Evolutionary conservation across 2,329 filamentous ascomycete genomes (phyloP), one percentile per base, ranked within the genome.

Genomic region (Monosporascus ibericus): DNA sequence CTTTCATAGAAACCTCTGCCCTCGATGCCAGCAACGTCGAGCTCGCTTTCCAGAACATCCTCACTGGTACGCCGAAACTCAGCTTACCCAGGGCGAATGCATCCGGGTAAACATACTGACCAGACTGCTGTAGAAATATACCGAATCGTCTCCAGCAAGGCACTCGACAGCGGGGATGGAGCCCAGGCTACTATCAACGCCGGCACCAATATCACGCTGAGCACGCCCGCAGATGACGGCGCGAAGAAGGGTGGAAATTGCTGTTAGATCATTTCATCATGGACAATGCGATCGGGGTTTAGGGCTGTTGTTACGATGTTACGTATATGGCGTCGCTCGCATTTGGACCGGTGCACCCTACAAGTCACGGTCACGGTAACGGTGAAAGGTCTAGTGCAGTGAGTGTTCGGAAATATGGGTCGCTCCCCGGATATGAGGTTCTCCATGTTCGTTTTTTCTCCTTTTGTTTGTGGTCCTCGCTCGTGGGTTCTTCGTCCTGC

Each of bases 21-120:
- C 86, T 99, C 66, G 94, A 99, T 70, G 94, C 94, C 65, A 97
- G 91, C 83, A 99, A 99, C 70, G 94, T 99, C 61, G 94, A 99
- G 77, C 85, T 97, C 68, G 94, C 94, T 55, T 97, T 99, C 84
- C 92, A 99, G 78, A 97, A 97, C 76, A 99, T 99, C 70, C 80
- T 99, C 70, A 99, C 94, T 69, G 92, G 92, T 96, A 81, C 57
- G 82, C 40, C 22, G 27, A 7, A 22, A 36, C 37, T 47, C 39
- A 38, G 42, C 55, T 61, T 48, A 44, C 47, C 48, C 20, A 47
- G 40, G 51, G 46, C 30, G 30, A 14, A 57, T 44, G 51, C 36
- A 47, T 52, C 53, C 22, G 55, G 39, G 46, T 49, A 50, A 30
- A 50, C 39, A 30, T 14, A 39, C 54, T 56, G 42, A 60, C 48